A percentile compares a stretch with the other conserved stretches of the same genome.
phyloP scores from a whole-genome alignment of 208 protist species.

The Wallacemonas sp. region DNA sequence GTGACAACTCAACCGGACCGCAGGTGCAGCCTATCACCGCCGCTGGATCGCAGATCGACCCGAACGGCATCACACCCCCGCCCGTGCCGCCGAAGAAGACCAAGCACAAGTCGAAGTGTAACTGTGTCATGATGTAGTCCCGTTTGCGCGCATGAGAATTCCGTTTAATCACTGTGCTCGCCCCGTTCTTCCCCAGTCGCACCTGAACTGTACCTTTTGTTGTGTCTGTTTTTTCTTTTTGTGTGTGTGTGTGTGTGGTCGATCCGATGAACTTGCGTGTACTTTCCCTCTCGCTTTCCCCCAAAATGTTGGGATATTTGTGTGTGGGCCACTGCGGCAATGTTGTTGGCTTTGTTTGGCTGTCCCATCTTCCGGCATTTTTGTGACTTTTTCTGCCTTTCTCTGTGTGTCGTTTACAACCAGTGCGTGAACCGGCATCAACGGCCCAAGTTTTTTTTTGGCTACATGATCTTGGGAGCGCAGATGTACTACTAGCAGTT shows the following conservation, averaged over 20 bases:
- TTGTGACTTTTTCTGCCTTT: too few relatives aligned
- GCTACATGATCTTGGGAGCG: background rate
- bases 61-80: background rate
- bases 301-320: too few relatives aligned
- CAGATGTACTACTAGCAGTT: background rate
- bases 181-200: too few relatives aligned
- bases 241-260: background rate
- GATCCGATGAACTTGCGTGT: too few relatives aligned
- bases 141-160: background rate
- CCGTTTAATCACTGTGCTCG: background rate
- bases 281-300: too few relatives aligned
- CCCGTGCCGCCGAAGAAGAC: conserved; percentile 14
- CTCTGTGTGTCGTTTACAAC: too few relatives aligned
- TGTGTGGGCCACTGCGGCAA: too few relatives aligned
- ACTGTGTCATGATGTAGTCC: conserved; percentile 53
- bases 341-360: too few relatives aligned
- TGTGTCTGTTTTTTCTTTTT: too few relatives aligned
- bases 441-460: background rate
- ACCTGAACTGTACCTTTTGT: too few relatives aligned
- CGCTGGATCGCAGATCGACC: background rate
- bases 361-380: too few relatives aligned
- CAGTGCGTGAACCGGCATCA: too few relatives aligned
- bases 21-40: conserved; percentile 5
- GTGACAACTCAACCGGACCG: background rate
- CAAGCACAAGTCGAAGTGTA: conserved; percentile 48